phyloP scores from a whole-genome alignment of 306 rosid species.

The Fragaria nilgerrensis region DNA sequence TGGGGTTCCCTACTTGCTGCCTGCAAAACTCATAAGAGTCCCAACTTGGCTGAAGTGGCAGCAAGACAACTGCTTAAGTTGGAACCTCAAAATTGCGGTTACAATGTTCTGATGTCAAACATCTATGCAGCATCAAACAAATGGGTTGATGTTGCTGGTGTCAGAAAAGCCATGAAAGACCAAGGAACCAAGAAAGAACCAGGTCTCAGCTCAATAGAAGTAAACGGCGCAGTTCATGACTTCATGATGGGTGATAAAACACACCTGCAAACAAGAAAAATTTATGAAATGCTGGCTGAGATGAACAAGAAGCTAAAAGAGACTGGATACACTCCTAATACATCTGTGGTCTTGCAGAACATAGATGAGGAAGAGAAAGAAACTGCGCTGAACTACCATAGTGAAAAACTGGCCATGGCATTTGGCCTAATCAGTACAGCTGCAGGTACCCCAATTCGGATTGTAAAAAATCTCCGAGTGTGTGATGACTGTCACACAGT shows the following conservation, averaged over 20 bases:
- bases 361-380: slow-evolving; percentile 61
- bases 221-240: slow-evolving; percentile 52
- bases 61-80: slow-evolving; percentile 51
- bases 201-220: slow-evolving; percentile 60
- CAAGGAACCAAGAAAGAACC: slow-evolving; percentile 54
- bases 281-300: slow-evolving; percentile 53
- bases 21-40: slow-evolving; percentile 48
- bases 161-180: slow-evolving; percentile 48
- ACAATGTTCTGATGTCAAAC: slow-evolving; percentile 60
- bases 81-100: slow-evolving; percentile 52
- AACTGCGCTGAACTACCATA: slow-evolving; percentile 45
- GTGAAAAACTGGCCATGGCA: slow-evolving; percentile 74
- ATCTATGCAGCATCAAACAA: slow-evolving; percentile 55
- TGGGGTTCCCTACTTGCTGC: slow-evolving; percentile 68
- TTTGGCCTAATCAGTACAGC: slow-evolving; percentile 58
- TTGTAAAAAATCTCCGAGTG: slow-evolving; percentile 60
- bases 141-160: slow-evolving; percentile 53
- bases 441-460: slow-evolving; percentile 48
- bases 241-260: slow-evolving; percentile 55
- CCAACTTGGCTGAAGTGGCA: slow-evolving; percentile 51
- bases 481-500: slow-evolving; percentile 67
- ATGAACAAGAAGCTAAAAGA: slow-evolving; percentile 48
- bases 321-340: slow-evolving; percentile 51
- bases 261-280: slow-evolving; percentile 39
- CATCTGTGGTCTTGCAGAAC: slow-evolving; percentile 44